Percentiles rank a stretch among this genome's conserved stretches.
These are phyloP conservation scores for Perilla frutescens DNA, from an alignment of 257 asterid genomes.

Conservation along the genomic window DNA sequence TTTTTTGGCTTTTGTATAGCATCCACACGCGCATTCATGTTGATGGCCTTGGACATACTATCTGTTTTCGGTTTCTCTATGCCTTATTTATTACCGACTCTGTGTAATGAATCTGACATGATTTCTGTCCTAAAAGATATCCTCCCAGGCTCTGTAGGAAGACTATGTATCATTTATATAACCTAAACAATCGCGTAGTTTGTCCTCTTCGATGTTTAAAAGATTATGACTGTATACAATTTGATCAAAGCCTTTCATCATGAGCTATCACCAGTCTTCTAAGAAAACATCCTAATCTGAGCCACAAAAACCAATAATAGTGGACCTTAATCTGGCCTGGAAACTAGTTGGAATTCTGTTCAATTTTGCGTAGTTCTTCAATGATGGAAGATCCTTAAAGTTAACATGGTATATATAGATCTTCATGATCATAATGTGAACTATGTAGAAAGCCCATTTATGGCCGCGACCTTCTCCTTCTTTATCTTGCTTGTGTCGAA, in stretches of 20 bases:
- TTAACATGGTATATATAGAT: background rate
- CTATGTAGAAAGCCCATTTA: background rate
- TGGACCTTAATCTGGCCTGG: background rate
- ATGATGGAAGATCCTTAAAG: conserved; percentile 3
- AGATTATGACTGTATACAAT: background rate
- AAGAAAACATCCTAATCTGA: background rate
- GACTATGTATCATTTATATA: background rate
- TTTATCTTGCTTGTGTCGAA: background rate
- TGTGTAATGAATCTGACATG: background rate
- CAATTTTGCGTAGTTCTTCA: background rate
- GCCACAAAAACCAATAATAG: background rate
- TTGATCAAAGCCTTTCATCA: background rate
- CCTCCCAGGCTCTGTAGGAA: background rate
- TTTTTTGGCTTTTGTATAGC: background rate
- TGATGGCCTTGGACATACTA: conserved; percentile 2
- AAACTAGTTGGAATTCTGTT: background rate
- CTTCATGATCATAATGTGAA: background rate
- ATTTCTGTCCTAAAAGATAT: background rate
- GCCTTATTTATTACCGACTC: background rate
- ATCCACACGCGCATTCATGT: background rate
- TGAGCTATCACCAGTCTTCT: too few species aligned
- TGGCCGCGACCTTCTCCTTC: background rate
- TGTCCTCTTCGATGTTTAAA: background rate
- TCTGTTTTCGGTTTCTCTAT: conserved; percentile 4
- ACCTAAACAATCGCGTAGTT: background rate